A percentile compares a stretch with the other conserved stretches of the same genome.
Conservation (phyloP, 2,329 filamentous ascomycete species). For the Xylaria multiplex region DNA sequence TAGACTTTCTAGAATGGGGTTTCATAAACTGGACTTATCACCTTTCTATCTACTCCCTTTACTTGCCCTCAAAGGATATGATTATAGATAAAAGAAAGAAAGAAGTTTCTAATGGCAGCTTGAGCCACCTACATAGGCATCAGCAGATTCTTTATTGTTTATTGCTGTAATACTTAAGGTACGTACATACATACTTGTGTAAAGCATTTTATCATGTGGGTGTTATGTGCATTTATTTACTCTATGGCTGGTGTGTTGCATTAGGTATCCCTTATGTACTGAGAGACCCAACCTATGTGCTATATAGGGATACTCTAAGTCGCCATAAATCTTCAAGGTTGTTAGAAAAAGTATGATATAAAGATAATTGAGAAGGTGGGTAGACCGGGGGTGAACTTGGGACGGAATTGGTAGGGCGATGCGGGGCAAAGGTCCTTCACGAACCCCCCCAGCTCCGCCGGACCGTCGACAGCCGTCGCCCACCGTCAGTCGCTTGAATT, state of each 20-base stretch:
- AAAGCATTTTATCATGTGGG: not conserved
- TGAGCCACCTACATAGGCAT: too few species aligned
- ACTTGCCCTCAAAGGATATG: not conserved
- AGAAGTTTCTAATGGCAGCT: too few species aligned
- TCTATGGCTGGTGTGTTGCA: not conserved
- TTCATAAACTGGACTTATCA: not conserved
- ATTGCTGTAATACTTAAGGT: too few species aligned
- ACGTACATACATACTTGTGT: too few species aligned
- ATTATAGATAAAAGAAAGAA: not conserved
- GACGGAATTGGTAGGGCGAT: constrained; percentile 7
- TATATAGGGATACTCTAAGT: too few species aligned
- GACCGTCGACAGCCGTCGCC: constrained; percentile 17
- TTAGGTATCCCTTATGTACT: too few species aligned
- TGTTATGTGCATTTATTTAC: not conserved
- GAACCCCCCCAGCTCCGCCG: constrained; percentile 1
- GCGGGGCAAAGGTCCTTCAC: not conserved
- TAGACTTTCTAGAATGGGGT: not conserved
- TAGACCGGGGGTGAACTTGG: not conserved
- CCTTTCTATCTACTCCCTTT: not conserved
- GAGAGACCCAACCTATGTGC: too few species aligned
- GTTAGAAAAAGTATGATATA: too few species aligned
- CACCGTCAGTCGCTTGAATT: constrained; percentile 33
- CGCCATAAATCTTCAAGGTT: too few species aligned
- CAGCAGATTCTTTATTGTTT: too few species aligned
- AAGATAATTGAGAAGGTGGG: too few species aligned